These are phyloP conservation scores for Scheffersomyces lignicola DNA, from an alignment of 1,139 yeast genomes.

Conservation along the genomic window DNA sequence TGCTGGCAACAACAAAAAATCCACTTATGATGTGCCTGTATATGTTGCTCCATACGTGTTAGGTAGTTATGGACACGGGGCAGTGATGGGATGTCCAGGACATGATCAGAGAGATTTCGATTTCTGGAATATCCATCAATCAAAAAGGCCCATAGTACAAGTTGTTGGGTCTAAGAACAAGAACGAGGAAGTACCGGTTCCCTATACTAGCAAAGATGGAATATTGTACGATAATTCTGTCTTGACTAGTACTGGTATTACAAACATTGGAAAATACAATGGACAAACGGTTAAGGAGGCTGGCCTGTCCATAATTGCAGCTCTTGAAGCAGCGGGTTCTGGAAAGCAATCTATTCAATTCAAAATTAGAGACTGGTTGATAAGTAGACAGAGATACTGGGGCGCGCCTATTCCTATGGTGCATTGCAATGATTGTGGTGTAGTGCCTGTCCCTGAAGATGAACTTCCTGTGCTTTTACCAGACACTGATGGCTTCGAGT, in stretches of 20 bases:
- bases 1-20: constrained; percentile 16
- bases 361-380: constrained; percentile 87
- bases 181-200: constrained; percentile 18
- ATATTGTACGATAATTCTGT: constrained; percentile 39
- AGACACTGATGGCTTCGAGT: constrained; percentile 35
- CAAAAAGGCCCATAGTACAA: constrained; percentile 38
- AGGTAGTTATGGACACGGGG: constrained; percentile 81
- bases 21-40: constrained; percentile 54
- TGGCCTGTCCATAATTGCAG: constrained; percentile 42
- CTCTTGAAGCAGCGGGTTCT: constrained; percentile 32
- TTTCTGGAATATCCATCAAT: constrained; percentile 72
- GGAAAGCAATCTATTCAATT: constrained; percentile 58
- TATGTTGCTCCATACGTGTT: constrained; percentile 91
- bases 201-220: constrained; percentile 57
- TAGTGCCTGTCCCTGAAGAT: constrained; percentile 84
- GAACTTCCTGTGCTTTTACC: constrained; percentile 85
- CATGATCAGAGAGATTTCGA: constrained; percentile 83
- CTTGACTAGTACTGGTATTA: constrained; percentile 23
- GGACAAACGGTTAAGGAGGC: constrained; percentile 59
- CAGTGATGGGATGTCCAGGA: constrained; percentile 98
- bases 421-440: constrained; percentile 82
- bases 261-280: constrained; percentile 45
- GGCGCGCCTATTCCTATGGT: constrained; percentile 97
- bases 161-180: constrained; percentile 42
- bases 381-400: constrained; percentile 95